Evolutionary conservation across 2,329 filamentous ascomycete species (phyloP), one percentile per base, ranked within the genome.

Genomic region (Trichoderma sp.): DNA sequence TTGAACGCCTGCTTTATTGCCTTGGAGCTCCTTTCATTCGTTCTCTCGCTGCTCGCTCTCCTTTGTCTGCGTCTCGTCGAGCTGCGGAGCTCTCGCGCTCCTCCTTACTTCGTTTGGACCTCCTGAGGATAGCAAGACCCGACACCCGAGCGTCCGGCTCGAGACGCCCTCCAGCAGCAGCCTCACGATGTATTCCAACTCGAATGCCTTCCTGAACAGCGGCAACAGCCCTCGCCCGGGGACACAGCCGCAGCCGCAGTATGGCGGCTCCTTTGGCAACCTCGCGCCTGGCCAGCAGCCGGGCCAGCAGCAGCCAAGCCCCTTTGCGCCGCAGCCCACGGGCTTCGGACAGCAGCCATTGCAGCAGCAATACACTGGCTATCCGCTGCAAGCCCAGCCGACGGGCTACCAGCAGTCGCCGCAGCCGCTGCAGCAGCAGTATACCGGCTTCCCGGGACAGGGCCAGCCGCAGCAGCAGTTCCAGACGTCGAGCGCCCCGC

Each of bases 141-240:
- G 60, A 49, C 52, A 49, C 52, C 51, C 32, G 26, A 52, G 60
- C 60, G 61, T 49, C 39, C 26, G 39, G 26, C 43, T 59, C 68
- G 32, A 34, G 61, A 52, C 59, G 60, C 14, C 30, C 24, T 11
- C 18, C 32, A 13, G 13, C 58, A 10, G 16, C 58, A 26, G 4
- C 13, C 61, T 56, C 72, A 71, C 76, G 81, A 97, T 97, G 95
- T 98, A 93, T 83, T 96, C 93, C 73, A 93, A 91, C 79, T 92
- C 93, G 73, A 96, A 92, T 84, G 90, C 92, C 72, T 97, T 90
- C 81, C 83, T 97, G 76, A 93, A 93, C 81, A 93, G 93, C 81
- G 87, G 86, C 79, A 93, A 90, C 78, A 91, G 86, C 83, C 88
- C 91, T 79, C 91, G 90, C 70, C 91, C 91, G 60, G 88, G 89